phyloP scores from a whole-genome alignment of 1,284 basidiomycete genomes.

The Ustilago sp. region DNA sequence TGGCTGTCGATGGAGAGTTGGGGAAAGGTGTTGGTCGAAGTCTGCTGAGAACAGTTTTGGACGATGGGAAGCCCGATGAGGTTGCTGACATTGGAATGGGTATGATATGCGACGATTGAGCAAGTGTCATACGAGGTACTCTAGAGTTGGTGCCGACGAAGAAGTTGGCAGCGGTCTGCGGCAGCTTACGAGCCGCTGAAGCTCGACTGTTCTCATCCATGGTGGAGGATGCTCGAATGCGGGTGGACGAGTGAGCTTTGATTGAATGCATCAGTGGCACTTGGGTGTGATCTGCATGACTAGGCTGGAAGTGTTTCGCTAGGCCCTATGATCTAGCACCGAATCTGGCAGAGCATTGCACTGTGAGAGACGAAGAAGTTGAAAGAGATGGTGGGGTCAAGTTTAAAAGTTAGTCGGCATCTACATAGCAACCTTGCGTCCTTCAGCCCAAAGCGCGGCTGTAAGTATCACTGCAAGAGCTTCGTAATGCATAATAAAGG shows the following conservation, averaged over 20 bases:
- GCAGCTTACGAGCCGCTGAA: conserved; percentile 41
- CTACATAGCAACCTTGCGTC: background rate
- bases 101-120: conserved; percentile 39
- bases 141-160: conserved; percentile 50
- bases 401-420: background rate
- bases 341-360: background rate
- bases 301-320: background rate
- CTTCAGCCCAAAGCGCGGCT: background rate
- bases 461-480: background rate
- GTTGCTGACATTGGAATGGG: conserved; percentile 11
- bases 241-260: background rate
- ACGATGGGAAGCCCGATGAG: conserved; percentile 8
- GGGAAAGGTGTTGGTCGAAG: conserved; percentile 10
- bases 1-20: conserved; percentile 11
- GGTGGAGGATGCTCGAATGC: background rate
- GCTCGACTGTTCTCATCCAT: conserved; percentile 29
- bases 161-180: conserved; percentile 48
- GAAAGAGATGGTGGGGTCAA: background rate
- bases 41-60: conserved; percentile 6
- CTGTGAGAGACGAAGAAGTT: background rate
- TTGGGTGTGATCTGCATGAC: background rate
- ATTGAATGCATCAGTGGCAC: conserved; percentile 6
- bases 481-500: background rate
- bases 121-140: conserved; percentile 40
- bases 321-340: background rate